Evolutionary conservation across 2,329 filamentous ascomycete genomes (phyloP).

Genomic region (Alternaria triticina): DNA sequence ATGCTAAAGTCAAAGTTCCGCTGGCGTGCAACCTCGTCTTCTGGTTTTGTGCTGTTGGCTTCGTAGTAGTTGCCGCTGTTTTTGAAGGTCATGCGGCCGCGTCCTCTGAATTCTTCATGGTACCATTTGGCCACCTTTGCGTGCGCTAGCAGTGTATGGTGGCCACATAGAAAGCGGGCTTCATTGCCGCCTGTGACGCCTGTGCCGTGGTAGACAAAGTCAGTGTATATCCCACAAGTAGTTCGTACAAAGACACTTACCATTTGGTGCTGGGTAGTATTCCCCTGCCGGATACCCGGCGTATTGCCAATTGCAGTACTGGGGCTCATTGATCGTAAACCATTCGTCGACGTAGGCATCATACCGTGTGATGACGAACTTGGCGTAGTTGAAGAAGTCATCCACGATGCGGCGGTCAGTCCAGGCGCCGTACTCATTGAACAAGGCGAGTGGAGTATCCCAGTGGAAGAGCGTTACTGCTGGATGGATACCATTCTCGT

Average conservation of each 20-base stretch:
- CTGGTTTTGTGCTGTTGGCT: constrained; percentile 45
- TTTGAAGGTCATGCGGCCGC: constrained; percentile 52
- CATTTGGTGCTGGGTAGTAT: constrained; percentile 55
- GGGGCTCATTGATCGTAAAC: constrained; percentile 53
- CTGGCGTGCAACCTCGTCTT: constrained; percentile 46
- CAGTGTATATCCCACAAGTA: neutral
- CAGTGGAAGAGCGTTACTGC: constrained; percentile 52
- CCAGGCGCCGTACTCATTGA: constrained; percentile 52
- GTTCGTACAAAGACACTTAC: neutral
- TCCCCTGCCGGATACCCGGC: constrained; percentile 52
- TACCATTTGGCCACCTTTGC: constrained; percentile 55
- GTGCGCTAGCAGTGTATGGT: constrained; percentile 53
- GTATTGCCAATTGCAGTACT: constrained; percentile 59
- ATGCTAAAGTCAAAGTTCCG: constrained; percentile 52
- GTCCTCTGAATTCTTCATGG: constrained; percentile 54
- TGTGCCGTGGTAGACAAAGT: neutral
- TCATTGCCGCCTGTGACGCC: constrained; percentile 48
- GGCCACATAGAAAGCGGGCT: constrained; percentile 54
- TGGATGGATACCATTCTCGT: constrained; percentile 44
- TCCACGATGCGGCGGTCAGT: constrained; percentile 49
- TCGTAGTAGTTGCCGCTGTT: constrained; percentile 53
- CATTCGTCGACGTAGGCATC: constrained; percentile 50
- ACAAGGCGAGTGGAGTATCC: constrained; percentile 52
- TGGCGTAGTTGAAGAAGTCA: constrained; percentile 53
- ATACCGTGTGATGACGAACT: constrained; percentile 51